These are phyloP conservation scores for Vigna angularis DNA, from an alignment of 306 rosid genomes.

Conservation along the genomic window DNA sequence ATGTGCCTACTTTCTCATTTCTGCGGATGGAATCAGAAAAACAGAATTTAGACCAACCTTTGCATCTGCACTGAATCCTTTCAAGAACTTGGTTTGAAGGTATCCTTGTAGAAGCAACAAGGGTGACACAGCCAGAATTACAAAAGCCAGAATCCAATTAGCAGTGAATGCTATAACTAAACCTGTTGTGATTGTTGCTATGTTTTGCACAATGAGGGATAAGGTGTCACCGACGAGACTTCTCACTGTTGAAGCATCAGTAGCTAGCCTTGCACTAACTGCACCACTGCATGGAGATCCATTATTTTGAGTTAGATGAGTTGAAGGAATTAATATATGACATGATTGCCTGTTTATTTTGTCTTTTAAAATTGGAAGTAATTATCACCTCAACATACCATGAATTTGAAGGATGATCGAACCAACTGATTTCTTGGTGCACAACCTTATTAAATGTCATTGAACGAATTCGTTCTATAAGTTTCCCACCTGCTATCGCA, in stretches of 20 bases:
- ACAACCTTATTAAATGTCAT: slow-evolving; percentile 78
- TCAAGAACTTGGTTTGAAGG: slow-evolving; percentile 59
- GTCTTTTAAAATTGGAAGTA: background rate
- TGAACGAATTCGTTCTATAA: slow-evolving; percentile 75
- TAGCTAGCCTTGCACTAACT: slow-evolving; percentile 85
- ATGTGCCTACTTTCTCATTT: background rate
- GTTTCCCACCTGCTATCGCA: slow-evolving; percentile 85
- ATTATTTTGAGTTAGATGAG: slow-evolving; percentile 17
- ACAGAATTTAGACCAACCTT: slow-evolving; percentile 59
- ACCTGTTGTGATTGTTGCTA: slow-evolving; percentile 63
- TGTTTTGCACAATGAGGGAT: slow-evolving; percentile 73
- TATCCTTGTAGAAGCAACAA: slow-evolving; percentile 61
- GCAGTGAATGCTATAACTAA: slow-evolving; percentile 78
- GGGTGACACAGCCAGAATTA: slow-evolving; percentile 73
- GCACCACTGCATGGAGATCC: slow-evolving; percentile 63
- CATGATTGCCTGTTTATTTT: background rate
- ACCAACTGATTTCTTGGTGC: slow-evolving; percentile 86
- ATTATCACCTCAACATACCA: slow-evolving; percentile 53
- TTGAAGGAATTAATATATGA: slow-evolving; percentile 4
- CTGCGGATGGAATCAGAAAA: background rate
- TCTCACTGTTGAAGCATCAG: slow-evolving; percentile 77
- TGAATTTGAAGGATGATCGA: slow-evolving; percentile 88
- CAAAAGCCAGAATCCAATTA: slow-evolving; percentile 75
- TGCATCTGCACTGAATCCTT: slow-evolving; percentile 88
- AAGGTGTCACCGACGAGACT: slow-evolving; percentile 84